A percentile compares a stretch with the other conserved stretches of the same genome.
Evolutionary conservation across 2,329 filamentous ascomycete species (phyloP).

Genomic region (Aspergillus clavatus): DNA sequence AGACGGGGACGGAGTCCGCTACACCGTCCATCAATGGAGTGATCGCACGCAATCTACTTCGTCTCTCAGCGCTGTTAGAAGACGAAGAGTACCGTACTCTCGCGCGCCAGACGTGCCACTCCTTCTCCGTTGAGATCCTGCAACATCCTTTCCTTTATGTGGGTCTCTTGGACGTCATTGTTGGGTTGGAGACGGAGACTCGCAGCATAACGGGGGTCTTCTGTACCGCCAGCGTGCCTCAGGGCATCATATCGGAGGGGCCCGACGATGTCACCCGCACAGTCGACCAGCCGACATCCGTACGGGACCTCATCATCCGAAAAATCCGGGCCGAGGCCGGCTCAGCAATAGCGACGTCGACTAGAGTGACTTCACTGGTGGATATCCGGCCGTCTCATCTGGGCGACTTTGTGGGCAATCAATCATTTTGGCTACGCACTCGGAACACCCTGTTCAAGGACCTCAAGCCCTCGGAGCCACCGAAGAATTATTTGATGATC

Average conservation of each 20-base stretch:
- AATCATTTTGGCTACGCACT: slow-evolving; percentile 36
- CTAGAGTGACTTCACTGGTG: slow-evolving; percentile 31
- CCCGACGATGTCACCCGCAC: slow-evolving; percentile 15
- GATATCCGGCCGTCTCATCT: slow-evolving; percentile 32
- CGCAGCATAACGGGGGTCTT: slow-evolving; percentile 55
- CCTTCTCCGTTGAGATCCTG: slow-evolving; percentile 86
- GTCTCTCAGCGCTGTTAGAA: slow-evolving; percentile 65
- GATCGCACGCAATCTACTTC: slow-evolving; percentile 81
- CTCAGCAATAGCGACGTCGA: slow-evolving; percentile 28
- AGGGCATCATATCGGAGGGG: slow-evolving; percentile 3
- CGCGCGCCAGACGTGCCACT: slow-evolving; percentile 69
- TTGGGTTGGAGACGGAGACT: slow-evolving; percentile 67
- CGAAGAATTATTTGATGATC: slow-evolving; percentile 37
- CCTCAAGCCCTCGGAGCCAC: slow-evolving; percentile 27
- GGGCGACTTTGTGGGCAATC: slow-evolving; percentile 31
- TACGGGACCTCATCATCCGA: slow-evolving; percentile 26
- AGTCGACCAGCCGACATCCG: slow-evolving; percentile 21
- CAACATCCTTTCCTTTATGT: slow-evolving; percentile 92
- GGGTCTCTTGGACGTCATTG: slow-evolving; percentile 69
- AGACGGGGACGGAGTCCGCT: slow-evolving; percentile 91
- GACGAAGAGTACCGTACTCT: slow-evolving; percentile 59
- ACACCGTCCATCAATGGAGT: slow-evolving; percentile 87
- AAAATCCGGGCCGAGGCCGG: slow-evolving; percentile 34
- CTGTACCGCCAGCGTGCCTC: slow-evolving; percentile 29
- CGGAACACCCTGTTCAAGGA: slow-evolving; percentile 37